phyloP scores from a whole-genome alignment of 2,329 filamentous ascomycete species.

The Aureobasidium melanogenum region DNA sequence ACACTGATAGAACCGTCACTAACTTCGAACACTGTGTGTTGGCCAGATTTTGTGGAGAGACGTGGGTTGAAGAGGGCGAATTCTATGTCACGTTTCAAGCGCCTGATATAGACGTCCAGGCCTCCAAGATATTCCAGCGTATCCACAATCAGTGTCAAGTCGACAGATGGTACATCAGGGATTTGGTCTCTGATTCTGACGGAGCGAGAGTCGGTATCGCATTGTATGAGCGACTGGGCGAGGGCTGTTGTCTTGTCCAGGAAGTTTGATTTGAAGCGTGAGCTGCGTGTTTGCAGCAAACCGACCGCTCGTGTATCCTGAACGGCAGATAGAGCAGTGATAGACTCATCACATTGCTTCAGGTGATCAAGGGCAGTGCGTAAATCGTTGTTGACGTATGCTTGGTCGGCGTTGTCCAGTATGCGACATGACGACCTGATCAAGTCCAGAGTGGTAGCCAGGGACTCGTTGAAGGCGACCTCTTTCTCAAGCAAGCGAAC shows the following conservation, averaged over 20 bases:
- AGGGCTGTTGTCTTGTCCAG: constrained; percentile 53
- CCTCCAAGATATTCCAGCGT: constrained; percentile 19
- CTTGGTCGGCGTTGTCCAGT: constrained; percentile 32
- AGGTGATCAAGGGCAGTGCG: constrained; percentile 40
- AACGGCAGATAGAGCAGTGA: constrained; percentile 44
- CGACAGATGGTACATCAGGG: constrained; percentile 19
- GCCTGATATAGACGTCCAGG: constrained; percentile 14
- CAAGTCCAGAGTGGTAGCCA: constrained; percentile 42
- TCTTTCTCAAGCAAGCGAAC: constrained; percentile 49
- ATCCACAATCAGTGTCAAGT: background rate
- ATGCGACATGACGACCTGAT: constrained; percentile 42
- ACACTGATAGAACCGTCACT: constrained; percentile 21
- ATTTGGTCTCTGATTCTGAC: constrained; percentile 49
- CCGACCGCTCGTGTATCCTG: constrained; percentile 54
- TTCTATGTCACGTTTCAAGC: constrained; percentile 23
- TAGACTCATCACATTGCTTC: constrained; percentile 42
- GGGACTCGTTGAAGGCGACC: constrained; percentile 49
- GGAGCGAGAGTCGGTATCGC: constrained; percentile 48
- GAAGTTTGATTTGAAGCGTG: constrained; percentile 7
- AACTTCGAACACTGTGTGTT: constrained; percentile 16
- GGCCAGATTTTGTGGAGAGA: constrained; percentile 16
- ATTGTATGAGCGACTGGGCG: constrained; percentile 61
- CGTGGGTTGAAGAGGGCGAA: constrained; percentile 22
- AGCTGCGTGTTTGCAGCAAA: constrained; percentile 47
- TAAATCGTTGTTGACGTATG: constrained; percentile 37